phyloP scores from a whole-genome alignment of 1,139 yeast species.

The Taphrina flavorubra region DNA sequence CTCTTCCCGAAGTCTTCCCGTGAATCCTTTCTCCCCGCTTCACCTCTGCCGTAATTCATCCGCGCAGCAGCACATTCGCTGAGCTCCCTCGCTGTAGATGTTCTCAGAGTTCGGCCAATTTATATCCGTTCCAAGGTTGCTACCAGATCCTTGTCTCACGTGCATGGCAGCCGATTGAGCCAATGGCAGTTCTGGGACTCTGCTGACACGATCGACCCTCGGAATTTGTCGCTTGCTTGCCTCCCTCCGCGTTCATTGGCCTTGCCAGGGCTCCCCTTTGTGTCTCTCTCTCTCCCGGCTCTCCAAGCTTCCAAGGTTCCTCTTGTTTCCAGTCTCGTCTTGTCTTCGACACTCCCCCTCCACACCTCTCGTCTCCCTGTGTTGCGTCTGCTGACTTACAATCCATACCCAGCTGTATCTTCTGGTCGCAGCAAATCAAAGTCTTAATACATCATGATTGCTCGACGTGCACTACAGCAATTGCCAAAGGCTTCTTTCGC shows the following conservation, averaged over 20 bases:
- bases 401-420: neutral
- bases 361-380: neutral
- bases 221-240: constrained; percentile 25
- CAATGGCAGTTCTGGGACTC: constrained; percentile 6
- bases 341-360: neutral
- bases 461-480: constrained; percentile 26
- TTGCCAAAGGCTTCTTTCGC: constrained; percentile 28
- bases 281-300: neutral
- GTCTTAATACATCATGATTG: constrained; percentile 1
- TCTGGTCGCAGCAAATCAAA: neutral
- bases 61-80: neutral
- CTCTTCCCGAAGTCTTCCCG: no score
- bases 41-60: no score
- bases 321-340: neutral
- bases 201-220: constrained; percentile 28
- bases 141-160: neutral
- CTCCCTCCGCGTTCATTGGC: constrained; percentile 9
- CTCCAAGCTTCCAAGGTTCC: no score
- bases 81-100: neutral
- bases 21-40: no score
- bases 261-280: neutral
- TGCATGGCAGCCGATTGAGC: neutral
- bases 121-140: neutral
- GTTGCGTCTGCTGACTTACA: no score
- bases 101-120: neutral